phyloP scores from a whole-genome alignment of 2,329 filamentous ascomycete species.

The Cyclaneusma minus region DNA sequence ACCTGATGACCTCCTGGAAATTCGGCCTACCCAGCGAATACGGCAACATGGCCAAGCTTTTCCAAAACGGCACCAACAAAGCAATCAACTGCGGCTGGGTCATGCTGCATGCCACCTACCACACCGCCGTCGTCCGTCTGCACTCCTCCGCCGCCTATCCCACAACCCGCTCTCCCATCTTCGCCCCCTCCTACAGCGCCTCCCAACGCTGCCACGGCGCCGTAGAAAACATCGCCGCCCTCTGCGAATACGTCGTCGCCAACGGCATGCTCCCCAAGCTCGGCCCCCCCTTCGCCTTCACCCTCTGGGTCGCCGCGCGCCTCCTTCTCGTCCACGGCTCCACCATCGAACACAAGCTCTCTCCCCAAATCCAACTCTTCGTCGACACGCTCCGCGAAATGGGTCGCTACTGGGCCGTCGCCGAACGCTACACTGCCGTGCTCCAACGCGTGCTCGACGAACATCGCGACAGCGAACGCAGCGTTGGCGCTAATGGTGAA shows the following conservation, averaged over 20 bases:
- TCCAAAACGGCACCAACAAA: slow-evolving; percentile 52
- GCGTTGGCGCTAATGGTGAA: slow-evolving; percentile 43
- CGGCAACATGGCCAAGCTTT: slow-evolving; percentile 67
- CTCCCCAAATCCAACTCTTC: slow-evolving; percentile 65
- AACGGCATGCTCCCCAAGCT: slow-evolving; percentile 64
- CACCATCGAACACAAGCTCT: slow-evolving; percentile 72
- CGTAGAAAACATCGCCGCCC: slow-evolving; percentile 65
- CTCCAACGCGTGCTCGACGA: slow-evolving; percentile 76
- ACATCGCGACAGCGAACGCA: slow-evolving; percentile 60
- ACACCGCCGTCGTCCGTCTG: slow-evolving; percentile 76
- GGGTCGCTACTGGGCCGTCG: slow-evolving; percentile 75
- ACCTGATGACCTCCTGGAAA: slow-evolving; percentile 67
- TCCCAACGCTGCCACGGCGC: slow-evolving; percentile 70
- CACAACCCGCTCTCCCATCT: slow-evolving; percentile 74
- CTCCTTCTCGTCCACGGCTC: slow-evolving; percentile 80
- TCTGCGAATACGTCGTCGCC: slow-evolving; percentile 64
- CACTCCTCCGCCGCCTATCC: slow-evolving; percentile 90
- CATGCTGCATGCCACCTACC: slow-evolving; percentile 81
- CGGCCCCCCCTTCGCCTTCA: slow-evolving; percentile 83
- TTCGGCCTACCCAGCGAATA: slow-evolving; percentile 71
- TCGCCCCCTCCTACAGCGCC: slow-evolving; percentile 76
- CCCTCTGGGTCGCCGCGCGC: slow-evolving; percentile 79
- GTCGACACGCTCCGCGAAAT: slow-evolving; percentile 70
- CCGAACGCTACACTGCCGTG: slow-evolving; percentile 64
- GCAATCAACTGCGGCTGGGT: slow-evolving; percentile 70